phyloP scores from a whole-genome alignment of 2,329 filamentous ascomycete genomes.

The Paraphoma chrysanthemicola region DNA sequence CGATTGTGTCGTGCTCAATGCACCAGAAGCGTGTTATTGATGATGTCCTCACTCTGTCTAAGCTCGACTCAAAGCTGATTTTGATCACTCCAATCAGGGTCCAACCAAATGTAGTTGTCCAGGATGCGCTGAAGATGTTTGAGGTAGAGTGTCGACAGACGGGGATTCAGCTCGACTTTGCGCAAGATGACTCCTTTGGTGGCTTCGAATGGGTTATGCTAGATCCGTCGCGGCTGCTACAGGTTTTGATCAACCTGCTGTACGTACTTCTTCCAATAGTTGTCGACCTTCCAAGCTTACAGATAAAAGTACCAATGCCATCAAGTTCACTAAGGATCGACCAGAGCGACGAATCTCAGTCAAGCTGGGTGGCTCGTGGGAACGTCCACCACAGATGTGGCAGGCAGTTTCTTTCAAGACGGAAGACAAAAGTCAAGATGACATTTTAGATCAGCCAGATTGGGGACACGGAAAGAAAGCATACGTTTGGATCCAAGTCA shows the following conservation, averaged over 20 bases:
- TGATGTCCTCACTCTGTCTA: conserved; percentile 49
- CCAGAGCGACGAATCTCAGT: conserved; percentile 44
- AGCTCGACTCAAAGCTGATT: conserved; percentile 37
- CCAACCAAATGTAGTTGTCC: conserved; percentile 25
- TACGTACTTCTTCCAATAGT: not conserved
- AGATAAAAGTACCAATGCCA: conserved; percentile 33
- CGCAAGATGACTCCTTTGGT: conserved; percentile 48
- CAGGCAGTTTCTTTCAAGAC: conserved; percentile 24
- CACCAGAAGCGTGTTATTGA: conserved; percentile 52
- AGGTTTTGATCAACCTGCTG: conserved; percentile 38
- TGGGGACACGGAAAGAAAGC: conserved; percentile 44
- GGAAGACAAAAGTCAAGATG: conserved; percentile 1
- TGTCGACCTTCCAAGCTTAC: conserved; percentile 26
- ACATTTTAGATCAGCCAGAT: conserved; percentile 20
- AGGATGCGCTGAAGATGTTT: conserved; percentile 38
- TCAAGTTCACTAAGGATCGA: conserved; percentile 47
- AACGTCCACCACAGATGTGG: conserved; percentile 19
- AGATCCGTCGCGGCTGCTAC: conserved; percentile 35
- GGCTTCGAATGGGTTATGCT: conserved; percentile 44
- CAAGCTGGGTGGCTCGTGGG: conserved; percentile 43
- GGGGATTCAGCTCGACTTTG: conserved; percentile 48
- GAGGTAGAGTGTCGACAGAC: conserved; percentile 36
- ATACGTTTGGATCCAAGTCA: conserved; percentile 45
- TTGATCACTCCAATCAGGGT: conserved; percentile 34
- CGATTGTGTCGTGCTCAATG: conserved; percentile 45